These are phyloP conservation scores for Akebia trifoliata DNA, from an alignment of 164 flowering plant genomes.

Conservation along the genomic window DNA sequence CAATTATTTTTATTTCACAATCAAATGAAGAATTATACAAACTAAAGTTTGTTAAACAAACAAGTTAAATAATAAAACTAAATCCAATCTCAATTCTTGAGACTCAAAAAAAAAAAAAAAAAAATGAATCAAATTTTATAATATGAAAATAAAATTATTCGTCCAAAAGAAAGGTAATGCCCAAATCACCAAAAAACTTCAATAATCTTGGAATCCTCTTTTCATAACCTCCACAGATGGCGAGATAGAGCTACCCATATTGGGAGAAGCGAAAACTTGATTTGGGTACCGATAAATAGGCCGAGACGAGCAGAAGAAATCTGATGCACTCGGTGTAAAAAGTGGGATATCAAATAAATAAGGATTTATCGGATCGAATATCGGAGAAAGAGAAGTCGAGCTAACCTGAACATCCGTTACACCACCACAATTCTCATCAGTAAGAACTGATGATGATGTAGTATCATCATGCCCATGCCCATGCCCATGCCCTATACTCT, in stretches of 20 bases:
- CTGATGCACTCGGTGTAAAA: slow-evolving; percentile 7
- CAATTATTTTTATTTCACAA: no score
- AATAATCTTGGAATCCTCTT: slow-evolving; percentile 4
- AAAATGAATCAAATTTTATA: neutral
- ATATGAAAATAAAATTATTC: neutral
- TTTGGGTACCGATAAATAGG: slow-evolving; percentile 7
- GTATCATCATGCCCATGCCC: slow-evolving; percentile 13
- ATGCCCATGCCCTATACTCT: neutral
- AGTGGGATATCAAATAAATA: slow-evolving; percentile 8
- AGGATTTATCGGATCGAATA: neutral
- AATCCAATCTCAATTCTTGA: no score
- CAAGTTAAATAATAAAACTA: no score
- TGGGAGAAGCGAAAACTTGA: neutral
- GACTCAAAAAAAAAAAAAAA: no score
- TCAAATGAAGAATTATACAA: no score
- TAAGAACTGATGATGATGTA: slow-evolving; percentile 21
- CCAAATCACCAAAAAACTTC: neutral
- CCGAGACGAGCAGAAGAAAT: slow-evolving; percentile 9
- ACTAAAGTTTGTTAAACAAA: no score
- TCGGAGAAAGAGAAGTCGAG: no score
- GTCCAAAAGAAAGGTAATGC: neutral
- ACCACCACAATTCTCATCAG: slow-evolving; percentile 23
- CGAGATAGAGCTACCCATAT: neutral
- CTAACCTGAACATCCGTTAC: slow-evolving; percentile 14
- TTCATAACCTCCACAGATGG: slow-evolving; percentile 4